Evolutionary conservation across 1,284 basidiomycete species (phyloP).

Genomic region (Leccinum insolens): DNA sequence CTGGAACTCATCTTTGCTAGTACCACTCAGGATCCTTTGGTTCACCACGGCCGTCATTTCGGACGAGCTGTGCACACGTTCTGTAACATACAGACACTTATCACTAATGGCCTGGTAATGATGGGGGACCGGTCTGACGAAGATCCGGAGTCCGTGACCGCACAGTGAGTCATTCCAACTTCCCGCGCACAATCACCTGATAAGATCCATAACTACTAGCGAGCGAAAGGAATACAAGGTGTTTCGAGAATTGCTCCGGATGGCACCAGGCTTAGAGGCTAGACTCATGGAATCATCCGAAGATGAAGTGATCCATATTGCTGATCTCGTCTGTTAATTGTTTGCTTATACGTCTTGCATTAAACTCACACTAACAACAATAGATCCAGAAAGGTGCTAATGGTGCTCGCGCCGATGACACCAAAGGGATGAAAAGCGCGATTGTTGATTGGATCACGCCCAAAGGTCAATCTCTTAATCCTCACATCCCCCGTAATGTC

Average conservation of each 20-base stretch:
- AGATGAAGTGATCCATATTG: background rate
- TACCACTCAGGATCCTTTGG: slow-evolving; percentile 1
- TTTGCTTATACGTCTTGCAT: background rate
- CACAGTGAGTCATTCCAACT: background rate
- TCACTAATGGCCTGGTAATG: background rate
- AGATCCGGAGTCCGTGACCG: background rate
- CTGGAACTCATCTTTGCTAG: background rate
- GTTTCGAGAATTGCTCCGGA: background rate
- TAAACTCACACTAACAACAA: background rate
- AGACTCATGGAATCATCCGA: background rate
- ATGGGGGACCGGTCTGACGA: background rate
- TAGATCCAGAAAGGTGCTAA: background rate
- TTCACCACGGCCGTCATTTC: slow-evolving; percentile 1
- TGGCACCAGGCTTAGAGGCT: background rate
- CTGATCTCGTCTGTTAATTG: background rate
- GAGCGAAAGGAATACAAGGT: background rate
- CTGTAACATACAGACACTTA: slow-evolving; percentile 1
- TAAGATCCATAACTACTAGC: background rate
- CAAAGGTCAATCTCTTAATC: background rate
- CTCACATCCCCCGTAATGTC: background rate
- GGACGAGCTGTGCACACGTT: background rate
- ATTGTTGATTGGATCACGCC: background rate
- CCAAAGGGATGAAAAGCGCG: background rate
- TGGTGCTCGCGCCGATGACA: background rate
- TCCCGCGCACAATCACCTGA: background rate